Base-by-base conservation (phyloP, 2,329 filamentous ascomycete species). In the Rugonectria rugulosa region DNA sequence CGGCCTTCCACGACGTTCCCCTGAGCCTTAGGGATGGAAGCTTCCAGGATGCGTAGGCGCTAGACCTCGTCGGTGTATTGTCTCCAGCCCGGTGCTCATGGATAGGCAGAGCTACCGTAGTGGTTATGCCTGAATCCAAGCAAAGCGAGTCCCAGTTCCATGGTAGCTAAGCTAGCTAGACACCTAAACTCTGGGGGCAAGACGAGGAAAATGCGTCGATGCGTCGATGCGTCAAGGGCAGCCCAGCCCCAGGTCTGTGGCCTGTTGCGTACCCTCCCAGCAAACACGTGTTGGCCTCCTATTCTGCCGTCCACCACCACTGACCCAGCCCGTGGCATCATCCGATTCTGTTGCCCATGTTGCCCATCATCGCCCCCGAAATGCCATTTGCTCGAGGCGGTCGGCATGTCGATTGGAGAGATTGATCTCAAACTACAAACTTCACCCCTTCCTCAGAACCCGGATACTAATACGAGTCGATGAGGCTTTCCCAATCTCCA, bases 211-310 rank as follows among this genome's bases (percentile, higher is more conserved):
- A 45, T 51, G n/a, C n/a, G n/a, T n/a, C n/a, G n/a, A n/a, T n/a
- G n/a, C n/a, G n/a, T n/a, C n/a, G n/a, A n/a, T n/a, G n/a, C n/a
- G n/a, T n/a, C n/a, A n/a, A n/a, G n/a, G n/a, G n/a, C n/a, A n/a
- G n/a, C n/a, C 48, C 41, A 57, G 46, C 53, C 48, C 36, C 26
- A 40, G 34, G 37, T 31, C 41, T 24, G 54, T 62, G 58, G 41
- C 62, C 53, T 64, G 56, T 62, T 59, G 53, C 44, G 27, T 43
- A 36, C 37, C 41, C 55, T 49, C 55, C 55, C 36, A 63, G 56
- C 50, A 53, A 65, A 65, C 55, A 67, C 55, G 59, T 66, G 64
- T 65, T 67, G 51, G 31, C 53, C 50, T 62, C 56, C 60, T 60
- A 47, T 65, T 57, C 50, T 62, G 45, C 53, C 48, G 29, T 31